Conservation (phyloP, 345 rosid species). For the Murraya paniculata region DNA sequence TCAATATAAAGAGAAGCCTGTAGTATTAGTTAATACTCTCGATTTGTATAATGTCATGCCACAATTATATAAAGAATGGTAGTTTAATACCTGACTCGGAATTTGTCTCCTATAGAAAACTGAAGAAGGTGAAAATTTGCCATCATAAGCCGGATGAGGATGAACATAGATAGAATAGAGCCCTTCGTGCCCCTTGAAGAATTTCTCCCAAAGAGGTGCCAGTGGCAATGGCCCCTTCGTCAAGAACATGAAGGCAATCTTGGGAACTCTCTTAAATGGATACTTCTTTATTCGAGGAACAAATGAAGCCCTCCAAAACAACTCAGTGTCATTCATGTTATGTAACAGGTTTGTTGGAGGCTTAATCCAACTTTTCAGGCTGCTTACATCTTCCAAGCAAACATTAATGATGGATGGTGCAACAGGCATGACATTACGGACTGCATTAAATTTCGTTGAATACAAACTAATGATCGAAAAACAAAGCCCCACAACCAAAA, state of each 20-base stretch:
- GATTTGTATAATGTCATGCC: not conserved
- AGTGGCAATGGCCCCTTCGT: constrained; percentile 84
- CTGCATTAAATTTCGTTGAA: constrained; percentile 33
- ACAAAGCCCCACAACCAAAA: constrained; percentile 47
- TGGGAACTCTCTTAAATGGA: constrained; percentile 74
- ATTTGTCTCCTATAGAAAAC: constrained; percentile 74
- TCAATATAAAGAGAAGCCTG: not conserved
- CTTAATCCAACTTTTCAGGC: constrained; percentile 45
- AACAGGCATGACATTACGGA: constrained; percentile 27
- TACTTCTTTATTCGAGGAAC: constrained; percentile 47
- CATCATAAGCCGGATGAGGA: constrained; percentile 55
- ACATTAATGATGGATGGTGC: constrained; percentile 33
- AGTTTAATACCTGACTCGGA: constrained; percentile 78
- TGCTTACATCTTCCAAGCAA: constrained; percentile 24
- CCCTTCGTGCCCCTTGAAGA: constrained; percentile 66
- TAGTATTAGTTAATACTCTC: not conserved
- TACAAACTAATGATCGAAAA: constrained; percentile 50
- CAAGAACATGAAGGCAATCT: constrained; percentile 94
- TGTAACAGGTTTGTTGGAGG: constrained; percentile 59
- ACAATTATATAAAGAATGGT: not conserved
- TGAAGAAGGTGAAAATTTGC: constrained; percentile 47
- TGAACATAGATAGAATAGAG: constrained; percentile 75
- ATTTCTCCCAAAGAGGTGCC: constrained; percentile 90
- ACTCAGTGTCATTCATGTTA: constrained; percentile 66
- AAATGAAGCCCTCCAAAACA: constrained; percentile 86